phyloP scores from a whole-genome alignment of 2,329 filamentous ascomycete species.

The Arthrobotrys megalospora region DNA sequence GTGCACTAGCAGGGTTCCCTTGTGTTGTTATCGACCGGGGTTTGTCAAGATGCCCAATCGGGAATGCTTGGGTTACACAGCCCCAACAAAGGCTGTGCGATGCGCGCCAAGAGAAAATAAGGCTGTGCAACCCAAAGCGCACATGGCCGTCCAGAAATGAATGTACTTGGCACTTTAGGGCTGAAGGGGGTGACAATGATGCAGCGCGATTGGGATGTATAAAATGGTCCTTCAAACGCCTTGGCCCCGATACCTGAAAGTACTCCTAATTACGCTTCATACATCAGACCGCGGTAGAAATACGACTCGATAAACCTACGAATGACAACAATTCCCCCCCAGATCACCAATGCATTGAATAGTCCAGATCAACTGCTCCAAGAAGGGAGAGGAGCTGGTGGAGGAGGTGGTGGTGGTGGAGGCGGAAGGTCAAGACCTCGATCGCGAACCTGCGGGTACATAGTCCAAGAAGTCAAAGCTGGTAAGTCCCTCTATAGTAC shows the following conservation, averaged over 20 bases:
- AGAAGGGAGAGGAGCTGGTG: constrained; percentile 24
- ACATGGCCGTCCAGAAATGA: not conserved
- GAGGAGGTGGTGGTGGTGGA: constrained; percentile 19
- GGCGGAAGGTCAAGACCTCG: constrained; percentile 19
- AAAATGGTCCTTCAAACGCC: constrained; percentile 10
- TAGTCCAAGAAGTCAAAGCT: not conserved
- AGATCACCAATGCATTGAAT: constrained; percentile 13
- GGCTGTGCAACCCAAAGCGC: constrained; percentile 7
- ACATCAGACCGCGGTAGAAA: not conserved
- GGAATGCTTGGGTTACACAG: not conserved
- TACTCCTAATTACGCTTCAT: not conserved
- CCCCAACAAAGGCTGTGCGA: not conserved
- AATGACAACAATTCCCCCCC: constrained; percentile 13
- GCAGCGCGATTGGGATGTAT: constrained; percentile 2
- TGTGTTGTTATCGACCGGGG: no score
- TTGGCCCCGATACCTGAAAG: not conserved
- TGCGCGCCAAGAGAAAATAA: not conserved
- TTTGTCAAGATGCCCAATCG: not conserved
- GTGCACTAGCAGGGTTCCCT: no score
- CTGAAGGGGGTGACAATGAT: not conserved
- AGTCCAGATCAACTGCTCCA: constrained; percentile 7
- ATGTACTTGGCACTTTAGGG: constrained; percentile 4
- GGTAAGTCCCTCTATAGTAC: not conserved
- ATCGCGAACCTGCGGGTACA: constrained; percentile 28
- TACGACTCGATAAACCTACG: not conserved